Percentiles rank a stretch among this genome's conserved stretches.
Evolutionary conservation across 768 basidiomycete species (phyloP).

Genomic region (Xerocomellus chrysenteron): DNA sequence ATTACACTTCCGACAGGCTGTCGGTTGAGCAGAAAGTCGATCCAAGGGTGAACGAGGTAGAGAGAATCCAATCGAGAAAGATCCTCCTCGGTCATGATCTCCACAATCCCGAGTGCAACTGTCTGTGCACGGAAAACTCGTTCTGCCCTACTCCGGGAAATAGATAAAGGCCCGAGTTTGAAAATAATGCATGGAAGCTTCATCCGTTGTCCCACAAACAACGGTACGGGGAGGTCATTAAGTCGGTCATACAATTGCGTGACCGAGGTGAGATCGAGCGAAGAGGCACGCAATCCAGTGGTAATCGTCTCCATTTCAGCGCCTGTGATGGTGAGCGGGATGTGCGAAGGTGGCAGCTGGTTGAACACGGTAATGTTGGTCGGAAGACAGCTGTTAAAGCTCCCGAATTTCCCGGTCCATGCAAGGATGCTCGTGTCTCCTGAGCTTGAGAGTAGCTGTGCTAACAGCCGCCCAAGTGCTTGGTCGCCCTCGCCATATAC

Average conservation of each 20-base stretch:
- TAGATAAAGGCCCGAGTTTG: not conserved
- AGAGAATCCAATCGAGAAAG: not conserved
- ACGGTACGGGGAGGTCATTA: not conserved
- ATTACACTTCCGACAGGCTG: not conserved
- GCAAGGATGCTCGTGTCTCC: conserved; percentile 6
- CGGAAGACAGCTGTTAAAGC: conserved; percentile 8
- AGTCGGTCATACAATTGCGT: conserved; percentile 1
- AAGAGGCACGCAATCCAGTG: not conserved
- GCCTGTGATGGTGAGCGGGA: not conserved
- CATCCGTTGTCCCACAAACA: not conserved
- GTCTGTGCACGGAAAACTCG: not conserved
- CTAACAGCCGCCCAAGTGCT: conserved; percentile 5
- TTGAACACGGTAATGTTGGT: not conserved
- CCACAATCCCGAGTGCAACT: not conserved
- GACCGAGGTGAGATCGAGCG: too few species aligned
- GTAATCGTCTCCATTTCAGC: not conserved
- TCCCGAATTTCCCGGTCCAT: conserved; percentile 3
- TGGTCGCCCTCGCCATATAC: conserved; percentile 3
- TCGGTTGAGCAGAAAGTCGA: not conserved
- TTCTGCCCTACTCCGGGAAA: not conserved
- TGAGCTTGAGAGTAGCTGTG: not conserved
- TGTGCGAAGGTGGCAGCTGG: not conserved
- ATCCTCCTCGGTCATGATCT: not conserved
- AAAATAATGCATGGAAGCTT: conserved; percentile 10
- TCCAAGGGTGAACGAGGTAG: not conserved